Evolutionary conservation across 176 grass and related monocot species (phyloP), one percentile per base, ranked within the genome.

Genomic region (Oryza brachyantha): DNA sequence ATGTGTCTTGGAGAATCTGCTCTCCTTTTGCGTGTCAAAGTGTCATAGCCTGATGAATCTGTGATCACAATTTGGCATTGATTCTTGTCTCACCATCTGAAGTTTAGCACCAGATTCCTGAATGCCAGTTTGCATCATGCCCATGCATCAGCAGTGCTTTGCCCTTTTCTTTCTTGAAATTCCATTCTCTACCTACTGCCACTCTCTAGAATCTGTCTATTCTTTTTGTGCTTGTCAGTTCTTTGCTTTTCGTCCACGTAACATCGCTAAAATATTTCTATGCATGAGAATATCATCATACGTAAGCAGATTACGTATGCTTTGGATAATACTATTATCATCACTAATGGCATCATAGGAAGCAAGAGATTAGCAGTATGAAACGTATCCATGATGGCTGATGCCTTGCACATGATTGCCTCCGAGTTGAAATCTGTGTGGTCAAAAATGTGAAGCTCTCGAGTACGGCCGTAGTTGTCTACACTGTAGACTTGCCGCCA

Each of bases 361-460:
- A 52, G 64, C 5, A 17, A 17, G 10, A 3, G 42, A 17, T 0
- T 27, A 50, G 52, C 13, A 22, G 66, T 78, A 64, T 78, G 83
- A 78, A 84, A 29, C 11, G 24, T 1, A 62, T 71, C 24, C 14
- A 63, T 71, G 82, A 21, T 5, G 16, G 13, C 27, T 77, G 24
- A 84, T 78, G 66, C 65, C 46, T 62, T 84, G 28, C 19, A 41
- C 13, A 46, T 52, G 14, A 28, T 46, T 68, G 50, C 39, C 50
- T 46, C 25, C 22, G 73, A 52, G 13, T 13, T 50, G 21, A 5
- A 52, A 19, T 52, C 55, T 4, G 9, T 26, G 34, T n/a, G 37
- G 81, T 84, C 13, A 84, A 84, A 77, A 61, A 29, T 50, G 50
- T 50, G 10, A 63, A 29, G 41, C 57, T 62, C 54, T 77, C 25